Conservation (phyloP, 129 eudicot species). For the Flaveria brownii region DNA sequence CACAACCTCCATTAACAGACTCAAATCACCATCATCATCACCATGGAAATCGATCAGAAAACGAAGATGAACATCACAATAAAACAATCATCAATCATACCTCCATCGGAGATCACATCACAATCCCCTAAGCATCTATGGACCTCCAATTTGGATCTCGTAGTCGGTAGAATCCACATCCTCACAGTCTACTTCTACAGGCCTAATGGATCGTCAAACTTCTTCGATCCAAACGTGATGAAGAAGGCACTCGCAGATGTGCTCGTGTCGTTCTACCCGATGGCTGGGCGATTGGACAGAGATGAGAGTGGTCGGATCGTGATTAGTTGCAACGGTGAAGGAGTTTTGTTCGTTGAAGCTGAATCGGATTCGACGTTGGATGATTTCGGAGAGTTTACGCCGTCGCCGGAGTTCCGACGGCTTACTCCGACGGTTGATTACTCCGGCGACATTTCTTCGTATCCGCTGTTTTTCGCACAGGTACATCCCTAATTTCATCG, state of each 20-base stretch:
- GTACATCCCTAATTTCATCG: constrained; percentile 18
- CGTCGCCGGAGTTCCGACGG: constrained; percentile 27
- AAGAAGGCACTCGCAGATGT: constrained; percentile 38
- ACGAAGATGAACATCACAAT: constrained; percentile 34
- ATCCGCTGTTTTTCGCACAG: constrained; percentile 46
- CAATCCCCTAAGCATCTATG: constrained; percentile 37
- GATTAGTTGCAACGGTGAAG: constrained; percentile 42
- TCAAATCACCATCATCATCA: too few species aligned
- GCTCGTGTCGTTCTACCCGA: constrained; percentile 39
- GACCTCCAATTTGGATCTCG: constrained; percentile 51
- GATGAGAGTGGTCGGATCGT: constrained; percentile 30
- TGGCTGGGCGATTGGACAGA: constrained; percentile 36
- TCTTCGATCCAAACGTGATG: constrained; percentile 33
- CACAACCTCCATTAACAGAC: not conserved
- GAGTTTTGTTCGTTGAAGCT: constrained; percentile 51
- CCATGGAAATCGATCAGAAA: constrained; percentile 27
- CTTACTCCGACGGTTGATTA: constrained; percentile 41
- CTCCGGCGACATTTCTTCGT: constrained; percentile 42
- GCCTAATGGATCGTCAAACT: constrained; percentile 38
- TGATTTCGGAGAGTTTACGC: constrained; percentile 45
- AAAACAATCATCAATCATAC: constrained; percentile 40
- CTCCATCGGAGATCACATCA: constrained; percentile 33
- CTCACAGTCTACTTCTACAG: constrained; percentile 48
- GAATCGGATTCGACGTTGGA: constrained; percentile 43
- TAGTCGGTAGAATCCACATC: constrained; percentile 44